Evolutionary conservation across 768 basidiomycete genomes (phyloP), one percentile per base, ranked within the genome.

Genomic region (Kwoniella shandongensis): DNA sequence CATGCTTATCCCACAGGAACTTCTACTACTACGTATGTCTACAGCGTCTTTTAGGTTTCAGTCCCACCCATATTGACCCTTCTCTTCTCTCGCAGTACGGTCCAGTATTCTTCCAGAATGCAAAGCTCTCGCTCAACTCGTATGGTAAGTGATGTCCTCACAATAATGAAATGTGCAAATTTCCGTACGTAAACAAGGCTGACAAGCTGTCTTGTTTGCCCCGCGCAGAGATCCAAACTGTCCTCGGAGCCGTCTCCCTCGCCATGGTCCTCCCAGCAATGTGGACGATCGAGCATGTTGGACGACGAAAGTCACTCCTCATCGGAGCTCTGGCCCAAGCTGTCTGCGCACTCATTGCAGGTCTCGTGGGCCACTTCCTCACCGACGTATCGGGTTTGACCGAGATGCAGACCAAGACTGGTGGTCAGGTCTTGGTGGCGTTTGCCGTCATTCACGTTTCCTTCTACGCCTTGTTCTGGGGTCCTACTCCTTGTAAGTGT

Each of bases 61-160:
- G 32, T 32, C 13, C n/a, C n/a, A n/a, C n/a, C n/a, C n/a, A n/a
- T 20, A 17, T 26, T 27, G 42, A 35, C 18, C 20, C 8, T 44
- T 3, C 10, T 20, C 23, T 13, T 17, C 1, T 1, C 20, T 44
- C 48, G 23, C 47, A 61, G 35, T 69, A 66, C 45, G 69, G 87
- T 17, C 86, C 88, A 56, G 86, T 85, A 0, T 89, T 89, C 81
- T 91, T 89, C 80, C 78, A 86, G 75, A 85, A 81, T 58, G 85
- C 86, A 17, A 85, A 86, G 42, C 86, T 85, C 44, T 83, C 82
- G n/a, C 77, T 88, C 53, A 81, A 79, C 5, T 83, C 88, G 0
- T 88, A 86, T 77, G 39, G 57, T 53, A 15, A 59, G 57, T 58
- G 18, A n/a, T n/a, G n/a, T n/a, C n/a, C n/a, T n/a, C n/a, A n/a